Evolutionary conservation across 164 flowering plant species (phyloP), one percentile per base, ranked within the genome.

Genomic region (Berberis vulgaris): DNA sequence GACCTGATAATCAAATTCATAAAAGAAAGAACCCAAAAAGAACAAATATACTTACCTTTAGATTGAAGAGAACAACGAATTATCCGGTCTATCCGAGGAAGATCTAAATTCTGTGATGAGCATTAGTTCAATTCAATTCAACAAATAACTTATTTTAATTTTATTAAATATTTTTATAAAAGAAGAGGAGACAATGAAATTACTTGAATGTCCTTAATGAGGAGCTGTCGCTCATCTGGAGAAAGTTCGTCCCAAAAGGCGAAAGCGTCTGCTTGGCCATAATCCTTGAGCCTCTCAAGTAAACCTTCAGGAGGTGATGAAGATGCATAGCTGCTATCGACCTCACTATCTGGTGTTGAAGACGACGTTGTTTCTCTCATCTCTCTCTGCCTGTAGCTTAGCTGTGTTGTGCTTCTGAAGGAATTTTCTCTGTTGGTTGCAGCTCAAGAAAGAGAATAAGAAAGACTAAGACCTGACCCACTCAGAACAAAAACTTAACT

Each of bases 211-310:
- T 94, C 97, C 62, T 66, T 75, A 75, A 94, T 82, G 72, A 94
- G 96, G 56, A 85, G 75, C 5, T 83, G 78, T 5, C 89, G 87
- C 45, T 94, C 94, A 12, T 85, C 85, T 1, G 80, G 64, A 39
- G 97, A 85, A 60, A 94, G 96, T 59, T 94, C 94, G n/a, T 89
- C 96, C 99, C 99, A 94, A 46, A 87, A 84, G 38, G 90, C 80
- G 64, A 94, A 91, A n/a, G 65, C 86, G 66, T 94, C 91, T 72
- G 89, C 96, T 60, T 94, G 97, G 2, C 94, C 97, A 64, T 87
- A 91, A 74, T 94, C 99, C 78, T 94, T 94, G 67, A 94, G 81
- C 63, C 97, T 70, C 80, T 94, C 97, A 1, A 94, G 71, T 44
- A 91, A 73, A 5, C 82, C 76, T 68, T 86, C 95, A 1, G 96